Evolutionary conservation across 164 flowering plant species (phyloP).

Genomic region (Chimonanthus praecox): DNA sequence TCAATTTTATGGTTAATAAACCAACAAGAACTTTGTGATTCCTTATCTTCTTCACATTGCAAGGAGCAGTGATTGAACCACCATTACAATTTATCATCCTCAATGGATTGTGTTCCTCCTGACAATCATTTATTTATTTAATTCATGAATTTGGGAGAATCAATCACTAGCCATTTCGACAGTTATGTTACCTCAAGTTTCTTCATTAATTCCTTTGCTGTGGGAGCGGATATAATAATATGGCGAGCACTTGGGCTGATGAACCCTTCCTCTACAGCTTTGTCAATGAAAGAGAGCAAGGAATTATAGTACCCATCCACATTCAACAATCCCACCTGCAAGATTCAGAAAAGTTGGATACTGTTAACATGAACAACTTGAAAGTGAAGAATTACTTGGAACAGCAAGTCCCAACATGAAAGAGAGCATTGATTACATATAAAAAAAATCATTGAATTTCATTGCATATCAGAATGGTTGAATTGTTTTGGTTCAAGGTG

Average conservation of each 20-base stretch:
- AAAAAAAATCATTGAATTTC: neutral
- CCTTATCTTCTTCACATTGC: too few relatives aligned
- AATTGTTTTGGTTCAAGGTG: neutral
- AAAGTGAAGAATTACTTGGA: neutral
- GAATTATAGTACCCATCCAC: conserved; percentile 80
- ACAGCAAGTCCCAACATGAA: neutral
- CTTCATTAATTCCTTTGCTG: conserved; percentile 55
- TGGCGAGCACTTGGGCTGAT: conserved; percentile 64
- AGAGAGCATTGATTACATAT: neutral
- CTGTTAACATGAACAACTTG: too few relatives aligned
- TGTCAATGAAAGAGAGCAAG: conserved; percentile 60
- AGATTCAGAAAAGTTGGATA: neutral
- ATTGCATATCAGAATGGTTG: neutral
- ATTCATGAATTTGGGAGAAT: neutral
- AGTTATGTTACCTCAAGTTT: conserved; percentile 54
- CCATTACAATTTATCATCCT: too few relatives aligned
- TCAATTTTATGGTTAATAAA: neutral
- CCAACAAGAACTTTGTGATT: too few relatives aligned
- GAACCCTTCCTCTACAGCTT: conserved; percentile 78
- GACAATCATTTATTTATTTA: too few relatives aligned
- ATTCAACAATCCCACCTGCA: conserved; percentile 67
- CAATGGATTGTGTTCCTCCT: too few relatives aligned
- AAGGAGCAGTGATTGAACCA: too few relatives aligned
- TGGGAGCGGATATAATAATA: conserved; percentile 74
- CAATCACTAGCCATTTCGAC: neutral